Percentiles rank a stretch among this genome's conserved stretches.
phyloP scores from a whole-genome alignment of 2,329 filamentous ascomycete species.

The Paramyrothecium roridum region DNA sequence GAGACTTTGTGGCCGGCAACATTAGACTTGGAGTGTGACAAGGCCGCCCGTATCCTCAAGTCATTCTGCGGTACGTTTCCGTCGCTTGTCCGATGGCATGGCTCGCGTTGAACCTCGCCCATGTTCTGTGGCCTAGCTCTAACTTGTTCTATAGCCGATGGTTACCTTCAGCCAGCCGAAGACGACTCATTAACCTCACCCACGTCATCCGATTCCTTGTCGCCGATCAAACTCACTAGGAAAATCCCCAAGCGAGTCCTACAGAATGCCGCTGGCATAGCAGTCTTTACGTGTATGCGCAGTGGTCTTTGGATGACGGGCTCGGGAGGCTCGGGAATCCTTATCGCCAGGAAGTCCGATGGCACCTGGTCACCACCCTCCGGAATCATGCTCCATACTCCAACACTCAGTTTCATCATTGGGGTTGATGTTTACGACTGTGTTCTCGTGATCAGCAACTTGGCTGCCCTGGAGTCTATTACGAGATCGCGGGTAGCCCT shows the following conservation, averaged over 20 bases:
- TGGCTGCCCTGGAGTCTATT: constrained; percentile 79
- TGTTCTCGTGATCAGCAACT: constrained; percentile 86
- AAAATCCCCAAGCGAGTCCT: constrained; percentile 87
- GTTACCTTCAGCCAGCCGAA: constrained; percentile 48
- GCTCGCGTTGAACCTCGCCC: neutral
- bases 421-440: constrained; percentile 96
- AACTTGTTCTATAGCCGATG: constrained; percentile 43
- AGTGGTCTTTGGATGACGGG: constrained; percentile 90
- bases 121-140: constrained; percentile 3
- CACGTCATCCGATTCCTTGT: constrained; percentile 37
- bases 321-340: constrained; percentile 82
- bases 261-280: constrained; percentile 82
- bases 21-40: constrained; percentile 86
- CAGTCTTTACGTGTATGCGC: constrained; percentile 94
- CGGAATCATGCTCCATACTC: constrained; percentile 85
- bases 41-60: constrained; percentile 82
- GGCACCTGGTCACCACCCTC: constrained; percentile 90
- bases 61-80: constrained; percentile 73
- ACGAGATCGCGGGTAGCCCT: constrained; percentile 75
- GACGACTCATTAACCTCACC: constrained; percentile 25
- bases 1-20: constrained; percentile 85
- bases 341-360: constrained; percentile 80
- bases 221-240: constrained; percentile 57
- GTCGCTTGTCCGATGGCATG: neutral
- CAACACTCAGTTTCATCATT: constrained; percentile 82